Conservation (phyloP, 2,329 filamentous ascomycete species). For the Hymenoscyphus repandus region DNA sequence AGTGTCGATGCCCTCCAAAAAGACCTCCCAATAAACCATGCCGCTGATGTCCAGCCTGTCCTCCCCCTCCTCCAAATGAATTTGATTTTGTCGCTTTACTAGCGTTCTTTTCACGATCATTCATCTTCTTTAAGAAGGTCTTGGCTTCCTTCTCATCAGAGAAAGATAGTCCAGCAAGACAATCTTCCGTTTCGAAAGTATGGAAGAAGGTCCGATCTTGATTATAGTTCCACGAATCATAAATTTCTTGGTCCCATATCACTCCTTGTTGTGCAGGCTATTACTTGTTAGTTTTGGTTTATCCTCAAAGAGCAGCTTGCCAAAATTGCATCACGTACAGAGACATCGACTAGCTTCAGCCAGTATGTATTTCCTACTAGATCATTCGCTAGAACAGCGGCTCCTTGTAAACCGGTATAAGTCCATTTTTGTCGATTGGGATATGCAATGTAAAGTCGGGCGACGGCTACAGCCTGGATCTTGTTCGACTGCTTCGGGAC, state of each 20-base stretch:
- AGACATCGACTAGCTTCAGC: slow-evolving; percentile 96
- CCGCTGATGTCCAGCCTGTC: slow-evolving; percentile 34
- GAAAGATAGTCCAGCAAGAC: slow-evolving; percentile 84
- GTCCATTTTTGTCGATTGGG: slow-evolving; percentile 84
- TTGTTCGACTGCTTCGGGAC: slow-evolving; percentile 95
- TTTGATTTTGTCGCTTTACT: slow-evolving; percentile 79
- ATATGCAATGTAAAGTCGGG: slow-evolving; percentile 87
- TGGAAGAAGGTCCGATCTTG: slow-evolving; percentile 98
- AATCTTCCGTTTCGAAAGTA: slow-evolving; percentile 92
- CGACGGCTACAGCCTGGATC: slow-evolving; percentile 92
- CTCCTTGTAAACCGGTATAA: slow-evolving; percentile 89
- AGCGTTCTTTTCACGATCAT: slow-evolving; percentile 91
- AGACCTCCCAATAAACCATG: slow-evolving; percentile 54
- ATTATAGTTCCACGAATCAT: slow-evolving; percentile 91
- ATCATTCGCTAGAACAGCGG: slow-evolving; percentile 86
- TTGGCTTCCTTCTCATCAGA: slow-evolving; percentile 96
- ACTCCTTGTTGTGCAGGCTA: slow-evolving; percentile 76
- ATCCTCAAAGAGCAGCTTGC: background rate
- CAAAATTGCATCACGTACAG: slow-evolving; percentile 51
- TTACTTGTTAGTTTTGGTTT: slow-evolving; percentile 15
- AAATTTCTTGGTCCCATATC: slow-evolving; percentile 97
- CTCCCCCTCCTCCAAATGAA: slow-evolving; percentile 57
- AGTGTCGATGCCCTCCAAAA: slow-evolving; percentile 54
- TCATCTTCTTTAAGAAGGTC: slow-evolving; percentile 95
- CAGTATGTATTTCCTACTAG: slow-evolving; percentile 93